phyloP scores from a whole-genome alignment of 1,284 basidiomycete species.

The Moesziomyces sp. region DNA sequence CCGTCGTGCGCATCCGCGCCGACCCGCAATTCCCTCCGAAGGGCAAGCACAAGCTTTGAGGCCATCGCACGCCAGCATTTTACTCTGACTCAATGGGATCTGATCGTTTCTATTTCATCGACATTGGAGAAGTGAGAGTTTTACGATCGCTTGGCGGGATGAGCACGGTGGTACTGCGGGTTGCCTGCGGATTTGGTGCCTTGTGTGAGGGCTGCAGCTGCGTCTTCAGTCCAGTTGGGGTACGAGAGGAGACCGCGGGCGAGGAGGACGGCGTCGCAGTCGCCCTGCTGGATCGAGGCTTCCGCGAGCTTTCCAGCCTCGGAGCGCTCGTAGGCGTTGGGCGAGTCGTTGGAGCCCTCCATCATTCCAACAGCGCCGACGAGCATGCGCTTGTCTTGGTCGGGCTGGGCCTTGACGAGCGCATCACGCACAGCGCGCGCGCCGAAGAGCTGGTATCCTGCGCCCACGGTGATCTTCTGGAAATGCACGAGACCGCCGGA shows the following conservation, averaged over 20 bases:
- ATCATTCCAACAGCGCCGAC: constrained; percentile 62
- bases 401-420: constrained; percentile 20
- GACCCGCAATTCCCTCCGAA: constrained; percentile 51
- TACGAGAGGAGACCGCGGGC: constrained; percentile 56
- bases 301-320: constrained; percentile 58
- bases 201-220: constrained; percentile 34
- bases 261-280: constrained; percentile 53
- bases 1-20: constrained; percentile 74
- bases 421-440: constrained; percentile 47
- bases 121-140: not conserved
- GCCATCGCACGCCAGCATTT: not conserved
- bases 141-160: constrained; percentile 29
- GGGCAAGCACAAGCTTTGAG: constrained; percentile 51
- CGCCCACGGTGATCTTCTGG: constrained; percentile 48
- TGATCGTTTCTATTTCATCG: no score
- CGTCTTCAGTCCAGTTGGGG: constrained; percentile 58
- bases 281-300: constrained; percentile 40
- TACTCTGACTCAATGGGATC: not conserved
- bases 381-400: constrained; percentile 37
- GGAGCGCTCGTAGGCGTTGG: constrained; percentile 29
- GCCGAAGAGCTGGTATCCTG: constrained; percentile 61
- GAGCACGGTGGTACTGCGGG: constrained; percentile 57
- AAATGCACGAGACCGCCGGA: constrained; percentile 56
- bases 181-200: constrained; percentile 42
- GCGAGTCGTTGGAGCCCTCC: constrained; percentile 40